Evolutionary conservation across 2,329 filamentous ascomycete genomes (phyloP), one percentile per base, ranked within the genome.

Genomic region (Cordyceps militaris): DNA sequence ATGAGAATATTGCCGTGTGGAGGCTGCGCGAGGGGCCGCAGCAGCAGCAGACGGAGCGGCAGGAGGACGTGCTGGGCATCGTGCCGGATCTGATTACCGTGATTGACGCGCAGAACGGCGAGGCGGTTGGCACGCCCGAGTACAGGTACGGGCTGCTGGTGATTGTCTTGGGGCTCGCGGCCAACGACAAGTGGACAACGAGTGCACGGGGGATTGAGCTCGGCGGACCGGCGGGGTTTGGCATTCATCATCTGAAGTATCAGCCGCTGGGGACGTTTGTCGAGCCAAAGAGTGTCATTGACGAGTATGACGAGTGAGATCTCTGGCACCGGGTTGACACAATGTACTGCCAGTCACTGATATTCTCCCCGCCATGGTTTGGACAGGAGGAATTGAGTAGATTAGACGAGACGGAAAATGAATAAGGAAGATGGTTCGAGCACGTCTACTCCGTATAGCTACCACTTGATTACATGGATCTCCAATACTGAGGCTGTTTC

Each of bases 1-100:
- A 89, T 67, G 85, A 89, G 66, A 89, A 88, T 64, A 85, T 89
- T 46, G 80, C 80, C n/a, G 85, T 81, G 0, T 70, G 78, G 47
- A 70, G 64, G 52, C 61, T 73, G 0, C 62, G 65, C 26, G 56
- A 70, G 6, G 66, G 66, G 11, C 65, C 1, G 66, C 70, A n/a
- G n/a, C n/a, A n/a, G n/a, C n/a, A n/a, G n/a, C n/a, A n/a, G n/a
- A n/a, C n/a, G n/a, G 76, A 78, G 56, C 66, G 61, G 4, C 71
- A 73, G 44, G 70, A 74, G 28, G 69, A 75, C 32, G 69, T 82
- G 0, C 65, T 84, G 1, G 78, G 78, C 1, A 74, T 79, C 2
- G 81, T 82, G 2, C 82, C 82, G 0, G 82, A 85, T 58, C 67
- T 85, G 7, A 79, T 84, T 55, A 73, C 75, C 0, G 71, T 84